Base-by-base conservation (phyloP, 2,329 filamentous ascomycete genomes). In the Clonostachys rhizophaga region DNA sequence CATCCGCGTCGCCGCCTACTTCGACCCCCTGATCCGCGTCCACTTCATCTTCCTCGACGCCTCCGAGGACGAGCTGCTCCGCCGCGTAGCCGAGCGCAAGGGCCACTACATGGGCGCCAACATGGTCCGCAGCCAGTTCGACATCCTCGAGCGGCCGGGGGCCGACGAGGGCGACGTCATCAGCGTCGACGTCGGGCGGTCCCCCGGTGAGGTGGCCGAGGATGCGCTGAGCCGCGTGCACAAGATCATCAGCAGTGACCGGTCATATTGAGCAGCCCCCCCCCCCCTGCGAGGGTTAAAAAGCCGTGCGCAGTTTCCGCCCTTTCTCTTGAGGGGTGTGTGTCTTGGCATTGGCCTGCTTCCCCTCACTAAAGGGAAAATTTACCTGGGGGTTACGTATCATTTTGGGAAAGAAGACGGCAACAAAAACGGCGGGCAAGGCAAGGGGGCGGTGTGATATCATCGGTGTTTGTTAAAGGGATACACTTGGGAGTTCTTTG, bases 101-200 rank as follows among this genome's bases (percentile, higher is more conserved):
- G 84, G 84, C 45, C 94, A 99, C 65, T 99, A 94, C 69, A 96
- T 99, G 91, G 92, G 94, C 58, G 87, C 89, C 56, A 81, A 83
- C 58, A 97, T 99, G 92, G 91, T 99, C 9, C 84, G 87, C 59
- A 95, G 90, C 68, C 94, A 99, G 64, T 87, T 97, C 55, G 81
- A 85, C 52, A 86, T 84, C 45, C 78, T 99, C n/a, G 92, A 99
- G 69, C 83, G 86, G 52, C 94, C 94, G 0, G 75, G 75, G 45
- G 67, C 70, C 42, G 81, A 89, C 47, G 87, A 91, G 61, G 75
- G 67, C 18, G 89, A 94, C 65, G 85, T 88, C 51, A 76, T 91
- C 52, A 81, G 72, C 47, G 73, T 92, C 49, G 85, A 91, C 61
- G 85, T 87, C 47, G 81, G 79, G 69, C 66, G 74, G 49, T 60